Base-by-base conservation (phyloP, 1,284 basidiomycete species). In the Trichosporon coremiiforme region DNA sequence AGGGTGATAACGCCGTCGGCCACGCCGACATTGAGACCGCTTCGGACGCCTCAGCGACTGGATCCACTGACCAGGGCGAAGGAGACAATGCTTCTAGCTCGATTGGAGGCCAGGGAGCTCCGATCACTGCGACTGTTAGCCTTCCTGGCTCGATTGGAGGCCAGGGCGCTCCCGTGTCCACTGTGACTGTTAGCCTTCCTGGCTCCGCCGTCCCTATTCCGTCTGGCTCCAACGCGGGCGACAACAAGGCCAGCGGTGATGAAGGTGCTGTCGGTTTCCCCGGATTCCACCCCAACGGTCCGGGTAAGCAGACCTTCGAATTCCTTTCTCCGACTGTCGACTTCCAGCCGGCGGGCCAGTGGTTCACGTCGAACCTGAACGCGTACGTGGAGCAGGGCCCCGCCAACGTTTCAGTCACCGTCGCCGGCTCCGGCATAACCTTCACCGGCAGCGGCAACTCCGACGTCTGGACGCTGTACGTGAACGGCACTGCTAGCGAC, bases 301-400 rank as follows among this genome's bases (percentile, higher is more conserved):
- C 22, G 5, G 20, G 20, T 9, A 9, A 7, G 47, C 47, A 53
- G 47, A 10, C 8, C 5, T 53, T 53, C 20, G 5, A n/a, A 31
- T 60, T 60, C 31, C 29, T 60, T 29, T 33, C 57, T 7, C 57
- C 57, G 13, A 60, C 57, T 13, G 57, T 60, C 31, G 57, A 60
- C 29, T 60, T 33, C 57, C 31, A 31, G 57, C 57, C 57, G 2
- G 12, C 29, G 12, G 31, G 17, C 57, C 12, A 2, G 29, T 60
- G 57, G 57, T 35, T 1, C 15, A 60, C 57, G 57, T 60, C 57
- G 4, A 60, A 35, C 31, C 17, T 60, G 1, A 1, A 60, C 15
- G 57, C 57, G 4, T 7, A 1, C 57, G 15, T 31, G 2, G 57
- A 60, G 57, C 0, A 1, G 4, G 57, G 57, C 15, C 57, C 57